These are phyloP conservation scores for Trichothecium roseum DNA, from an alignment of 2,329 filamentous ascomycete genomes.

Conservation along the genomic window DNA sequence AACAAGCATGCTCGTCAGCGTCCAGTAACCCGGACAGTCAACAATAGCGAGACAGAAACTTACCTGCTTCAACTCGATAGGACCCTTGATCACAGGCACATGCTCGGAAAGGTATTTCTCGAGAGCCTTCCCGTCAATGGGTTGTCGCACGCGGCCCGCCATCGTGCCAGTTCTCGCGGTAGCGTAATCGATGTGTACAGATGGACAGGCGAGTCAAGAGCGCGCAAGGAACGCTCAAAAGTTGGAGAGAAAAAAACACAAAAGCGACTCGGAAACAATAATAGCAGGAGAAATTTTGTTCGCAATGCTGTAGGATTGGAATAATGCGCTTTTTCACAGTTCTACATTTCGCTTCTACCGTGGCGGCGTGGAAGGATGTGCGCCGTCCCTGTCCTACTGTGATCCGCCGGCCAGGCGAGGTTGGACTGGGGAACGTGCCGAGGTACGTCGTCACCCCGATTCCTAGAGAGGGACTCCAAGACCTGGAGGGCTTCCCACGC, in stretches of 20 bases:
- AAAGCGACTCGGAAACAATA: background rate
- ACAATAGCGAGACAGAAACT: constrained; percentile 7
- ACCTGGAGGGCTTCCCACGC: too few species aligned
- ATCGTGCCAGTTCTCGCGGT: constrained; percentile 29
- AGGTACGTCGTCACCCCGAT: background rate
- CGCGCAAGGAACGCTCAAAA: too few species aligned
- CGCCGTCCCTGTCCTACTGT: background rate
- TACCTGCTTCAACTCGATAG: constrained; percentile 85
- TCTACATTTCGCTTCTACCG: background rate
- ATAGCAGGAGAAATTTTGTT: background rate
- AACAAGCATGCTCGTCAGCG: background rate
- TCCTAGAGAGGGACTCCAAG: background rate
- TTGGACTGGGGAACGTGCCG: background rate
- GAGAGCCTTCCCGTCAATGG: constrained; percentile 72
- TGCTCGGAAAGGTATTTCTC: constrained; percentile 67
- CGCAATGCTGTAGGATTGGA: too few species aligned
- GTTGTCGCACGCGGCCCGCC: constrained; percentile 84
- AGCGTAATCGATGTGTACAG: too few species aligned
- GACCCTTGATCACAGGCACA: constrained; percentile 75
- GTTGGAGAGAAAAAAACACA: too few species aligned
- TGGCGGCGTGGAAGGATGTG: background rate
- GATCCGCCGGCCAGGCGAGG: background rate
- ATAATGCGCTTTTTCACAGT: too few species aligned
- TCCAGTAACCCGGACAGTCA: background rate
- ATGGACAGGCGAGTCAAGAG: too few species aligned